Conservation (phyloP, 345 rosid genomes). For the Eutrema yunnanense region DNA sequence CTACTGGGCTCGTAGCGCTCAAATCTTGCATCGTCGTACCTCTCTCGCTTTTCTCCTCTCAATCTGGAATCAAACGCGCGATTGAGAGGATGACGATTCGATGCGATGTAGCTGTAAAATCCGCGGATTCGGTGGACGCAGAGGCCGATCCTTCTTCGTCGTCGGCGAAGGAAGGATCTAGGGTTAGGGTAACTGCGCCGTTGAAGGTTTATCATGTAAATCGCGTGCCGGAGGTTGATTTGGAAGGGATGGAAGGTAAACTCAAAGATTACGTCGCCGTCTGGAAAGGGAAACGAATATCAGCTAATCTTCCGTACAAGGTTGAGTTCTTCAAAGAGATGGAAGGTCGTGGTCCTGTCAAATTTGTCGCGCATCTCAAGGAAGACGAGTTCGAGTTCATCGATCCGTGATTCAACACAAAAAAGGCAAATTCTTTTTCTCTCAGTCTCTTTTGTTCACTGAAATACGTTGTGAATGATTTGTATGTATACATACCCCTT, state of each 20-base stretch:
- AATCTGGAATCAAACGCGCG: neutral
- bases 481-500: constrained; percentile 11
- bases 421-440: constrained; percentile 3
- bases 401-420: constrained; percentile 19
- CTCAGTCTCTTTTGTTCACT: neutral
- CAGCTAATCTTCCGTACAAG: constrained; percentile 79
- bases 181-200: constrained; percentile 62
- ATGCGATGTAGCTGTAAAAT: constrained; percentile 36
- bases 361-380: constrained; percentile 72
- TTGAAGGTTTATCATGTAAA: constrained; percentile 84
- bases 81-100: constrained; percentile 16
- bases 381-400: constrained; percentile 74
- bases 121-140: constrained; percentile 20
- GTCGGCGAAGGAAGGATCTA: constrained; percentile 46
- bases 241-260: constrained; percentile 66
- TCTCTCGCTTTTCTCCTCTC: constrained; percentile 8
- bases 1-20: neutral
- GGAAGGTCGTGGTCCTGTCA: constrained; percentile 65
- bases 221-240: constrained; percentile 64
- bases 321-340: constrained; percentile 53
- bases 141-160: constrained; percentile 23
- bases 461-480: neutral
- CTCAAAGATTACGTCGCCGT: constrained; percentile 59
- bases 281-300: constrained; percentile 73
- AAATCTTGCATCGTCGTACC: constrained; percentile 13